Evolutionary conservation across 2,329 filamentous ascomycete species (phyloP), one percentile per base, ranked within the genome.

Genomic region (Gyromitra esculenta): DNA sequence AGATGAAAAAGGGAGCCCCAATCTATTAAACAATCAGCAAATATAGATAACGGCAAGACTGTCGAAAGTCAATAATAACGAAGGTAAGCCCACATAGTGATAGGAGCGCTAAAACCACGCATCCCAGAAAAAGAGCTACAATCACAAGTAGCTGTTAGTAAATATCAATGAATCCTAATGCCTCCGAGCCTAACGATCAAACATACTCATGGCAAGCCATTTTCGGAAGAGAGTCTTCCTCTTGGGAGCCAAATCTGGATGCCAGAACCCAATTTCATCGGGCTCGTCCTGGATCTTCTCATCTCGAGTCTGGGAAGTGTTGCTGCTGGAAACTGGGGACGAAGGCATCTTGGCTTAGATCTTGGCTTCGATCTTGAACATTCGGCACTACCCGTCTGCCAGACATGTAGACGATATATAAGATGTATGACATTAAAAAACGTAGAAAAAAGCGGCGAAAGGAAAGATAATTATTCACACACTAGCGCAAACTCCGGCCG

Each of bases 1-100:
- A 87, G 84, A 13, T 84, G 80, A 80, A 85, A 88, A 21, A 91
- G 86, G 0, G 87, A 86, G 0, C 84, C 89, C 89, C 89, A 91
- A 82, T 88, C 71, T 74, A 25, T n/a, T 9, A 50, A 8, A 2
- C 50, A 31, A 9, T 41, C 25, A 56, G 35, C 43, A 73, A 2
- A 2, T 3, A 91, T 1, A 91, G 82, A 0, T n/a, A 37, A 18
- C 31, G 9, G 56, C 7, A 15, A 8, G 18, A 18, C 45, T n/a
- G 4, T 3, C 25, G 25, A 31, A 31, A 31, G 25, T 31, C 25
- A 4, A 31, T 31, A 31, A 31, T 11, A 11, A 21, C 2, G 31
- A 41, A 18, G 21, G 31, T 83, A 4, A 90, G 82, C 60, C 90
- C 87, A 79, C 89, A 90, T 2, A 84, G 79, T 81, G 87, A 87